Evolutionary conservation across 306 rosid genomes (phyloP).

Genomic region (Trifolium pratense): DNA sequence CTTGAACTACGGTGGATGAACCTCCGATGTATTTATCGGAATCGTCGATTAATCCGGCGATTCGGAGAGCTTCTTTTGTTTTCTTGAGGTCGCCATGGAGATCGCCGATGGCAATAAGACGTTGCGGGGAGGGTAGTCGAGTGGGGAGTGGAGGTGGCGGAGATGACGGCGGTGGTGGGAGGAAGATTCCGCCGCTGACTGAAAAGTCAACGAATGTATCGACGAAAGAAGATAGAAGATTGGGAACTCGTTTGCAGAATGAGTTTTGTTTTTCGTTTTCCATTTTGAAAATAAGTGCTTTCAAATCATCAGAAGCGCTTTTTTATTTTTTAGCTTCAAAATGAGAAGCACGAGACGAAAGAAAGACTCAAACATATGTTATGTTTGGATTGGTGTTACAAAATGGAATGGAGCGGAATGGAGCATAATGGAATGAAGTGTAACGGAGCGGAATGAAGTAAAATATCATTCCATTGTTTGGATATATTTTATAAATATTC

Average conservation of each 20-base stretch:
- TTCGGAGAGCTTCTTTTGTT: slow-evolving; percentile 70
- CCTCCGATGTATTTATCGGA: slow-evolving; percentile 75
- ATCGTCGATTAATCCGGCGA: slow-evolving; percentile 69
- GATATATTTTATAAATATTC: too few species aligned
- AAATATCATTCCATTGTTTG: too few species aligned
- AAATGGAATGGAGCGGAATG: too few species aligned
- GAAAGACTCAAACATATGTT: too few species aligned
- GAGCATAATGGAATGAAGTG: too few species aligned
- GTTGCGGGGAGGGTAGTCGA: slow-evolving; percentile 51
- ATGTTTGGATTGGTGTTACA: too few species aligned
- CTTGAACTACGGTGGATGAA: slow-evolving; percentile 76
- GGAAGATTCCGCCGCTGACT: slow-evolving; percentile 79
- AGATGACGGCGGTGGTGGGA: slow-evolving; percentile 45
- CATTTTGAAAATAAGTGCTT: slow-evolving; percentile 21
- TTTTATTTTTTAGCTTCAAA: too few species aligned
- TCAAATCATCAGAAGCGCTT: too few species aligned
- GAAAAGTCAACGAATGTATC: slow-evolving; percentile 92
- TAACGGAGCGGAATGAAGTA: too few species aligned
- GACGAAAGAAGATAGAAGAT: slow-evolving; percentile 68
- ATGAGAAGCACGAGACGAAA: too few species aligned
- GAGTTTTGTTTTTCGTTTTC: slow-evolving; percentile 35
- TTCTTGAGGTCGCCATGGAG: slow-evolving; percentile 90
- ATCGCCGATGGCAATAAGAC: slow-evolving; percentile 84
- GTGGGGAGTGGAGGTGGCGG: slow-evolving; percentile 43
- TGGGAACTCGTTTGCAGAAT: slow-evolving; percentile 64